Evolutionary conservation across 768 basidiomycete species (phyloP).

Genomic region (Lactifluus piperatus): DNA sequence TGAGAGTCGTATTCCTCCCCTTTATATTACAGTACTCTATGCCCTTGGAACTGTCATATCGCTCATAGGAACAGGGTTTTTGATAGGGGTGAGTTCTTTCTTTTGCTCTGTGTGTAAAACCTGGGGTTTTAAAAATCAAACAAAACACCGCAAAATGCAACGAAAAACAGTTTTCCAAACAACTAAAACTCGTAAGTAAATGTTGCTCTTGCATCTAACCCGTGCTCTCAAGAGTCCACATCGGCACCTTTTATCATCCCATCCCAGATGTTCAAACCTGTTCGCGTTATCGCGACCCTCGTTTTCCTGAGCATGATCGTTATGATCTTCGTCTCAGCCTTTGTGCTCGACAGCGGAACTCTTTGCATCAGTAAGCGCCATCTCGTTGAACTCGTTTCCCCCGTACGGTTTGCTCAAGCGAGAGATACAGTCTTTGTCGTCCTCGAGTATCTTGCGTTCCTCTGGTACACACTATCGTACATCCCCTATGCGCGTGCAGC

Average conservation of each 20-base stretch:
- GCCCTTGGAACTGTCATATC: constrained; percentile 74
- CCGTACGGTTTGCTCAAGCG: background rate
- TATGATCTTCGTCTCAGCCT: constrained; percentile 80
- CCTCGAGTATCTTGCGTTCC: constrained; percentile 84
- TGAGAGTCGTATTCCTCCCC: constrained; percentile 3
- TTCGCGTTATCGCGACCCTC: constrained; percentile 75
- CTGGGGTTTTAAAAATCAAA: background rate
- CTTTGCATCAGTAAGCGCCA: constrained; percentile 54
- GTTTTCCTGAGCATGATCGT: constrained; percentile 71
- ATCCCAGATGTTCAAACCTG: constrained; percentile 89
- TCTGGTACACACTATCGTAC: constrained; percentile 83
- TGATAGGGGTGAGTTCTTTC: constrained; percentile 64
- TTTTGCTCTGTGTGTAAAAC: background rate
- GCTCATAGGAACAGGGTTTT: constrained; percentile 82
- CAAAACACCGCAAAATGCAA: background rate
- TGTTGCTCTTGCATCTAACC: background rate
- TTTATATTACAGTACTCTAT: constrained; percentile 54
- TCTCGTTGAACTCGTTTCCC: background rate
- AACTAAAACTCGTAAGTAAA: constrained; percentile 62
- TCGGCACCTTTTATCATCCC: background rate
- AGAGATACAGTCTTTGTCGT: constrained; percentile 62
- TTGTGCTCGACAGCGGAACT: constrained; percentile 59
- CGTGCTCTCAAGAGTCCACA: background rate
- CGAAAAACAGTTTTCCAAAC: constrained; percentile 54
- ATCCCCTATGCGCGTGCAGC: constrained; percentile 85